A percentile compares a stretch with the other conserved stretches of the same genome.
phyloP scores from a whole-genome alignment of 208 protist species.

The Leishmania aethiopica region DNA sequence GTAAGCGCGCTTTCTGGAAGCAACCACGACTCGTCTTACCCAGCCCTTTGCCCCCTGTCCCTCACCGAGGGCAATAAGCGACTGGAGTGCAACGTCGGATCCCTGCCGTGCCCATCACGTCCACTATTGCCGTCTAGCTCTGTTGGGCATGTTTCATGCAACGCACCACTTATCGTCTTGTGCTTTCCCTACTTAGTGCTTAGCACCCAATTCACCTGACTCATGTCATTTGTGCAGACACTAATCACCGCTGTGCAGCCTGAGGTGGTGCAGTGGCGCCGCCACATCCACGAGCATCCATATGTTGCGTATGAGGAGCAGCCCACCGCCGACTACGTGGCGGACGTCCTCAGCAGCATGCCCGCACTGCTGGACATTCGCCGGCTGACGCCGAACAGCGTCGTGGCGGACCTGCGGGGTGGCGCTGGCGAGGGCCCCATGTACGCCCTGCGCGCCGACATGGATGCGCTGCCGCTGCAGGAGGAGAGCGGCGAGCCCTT shows the following conservation, averaged over 20 bases:
- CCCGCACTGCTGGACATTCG: constrained; percentile 42
- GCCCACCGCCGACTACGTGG: constrained; percentile 72
- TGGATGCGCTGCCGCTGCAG: constrained; percentile 72
- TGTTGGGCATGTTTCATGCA: no score
- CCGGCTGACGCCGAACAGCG: constrained; percentile 51
- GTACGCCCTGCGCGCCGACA: constrained; percentile 71
- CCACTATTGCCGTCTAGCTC: not conserved
- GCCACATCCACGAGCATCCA: constrained; percentile 67
- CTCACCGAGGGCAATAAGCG: not conserved
- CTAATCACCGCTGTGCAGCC: constrained; percentile 46
- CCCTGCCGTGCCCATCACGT: not conserved
- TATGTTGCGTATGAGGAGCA: constrained; percentile 63
- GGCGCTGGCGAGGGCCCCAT: constrained; percentile 52
- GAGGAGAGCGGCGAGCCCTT: constrained; percentile 64
- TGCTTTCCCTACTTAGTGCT: not conserved
- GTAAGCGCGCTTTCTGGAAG: not conserved
- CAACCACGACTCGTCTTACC: not conserved
- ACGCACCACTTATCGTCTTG: not conserved
- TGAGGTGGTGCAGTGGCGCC: constrained; percentile 71
- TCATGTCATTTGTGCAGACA: constrained; percentile 46
- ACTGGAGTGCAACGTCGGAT: no score
- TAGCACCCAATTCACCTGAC: not conserved
- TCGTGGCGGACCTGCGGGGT: constrained; percentile 61
- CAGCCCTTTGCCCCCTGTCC: not conserved
- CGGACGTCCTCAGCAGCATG: constrained; percentile 44